phyloP scores from a whole-genome alignment of 2,329 filamentous ascomycete species.

The Mariannaea sp. region DNA sequence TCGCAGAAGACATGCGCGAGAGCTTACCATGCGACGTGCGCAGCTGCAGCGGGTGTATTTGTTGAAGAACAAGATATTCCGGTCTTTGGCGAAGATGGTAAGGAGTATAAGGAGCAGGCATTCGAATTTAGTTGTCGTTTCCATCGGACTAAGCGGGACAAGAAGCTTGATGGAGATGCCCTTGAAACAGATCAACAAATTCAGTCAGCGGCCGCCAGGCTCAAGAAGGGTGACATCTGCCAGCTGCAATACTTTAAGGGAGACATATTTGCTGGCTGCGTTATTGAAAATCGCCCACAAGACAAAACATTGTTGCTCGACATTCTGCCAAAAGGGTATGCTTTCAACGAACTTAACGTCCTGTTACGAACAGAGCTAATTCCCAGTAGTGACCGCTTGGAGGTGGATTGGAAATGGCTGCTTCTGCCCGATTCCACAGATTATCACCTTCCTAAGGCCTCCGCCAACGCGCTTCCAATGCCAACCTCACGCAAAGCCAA shows the following conservation, averaged over 20 bases:
- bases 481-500: slow-evolving; percentile 66
- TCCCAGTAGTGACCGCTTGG: slow-evolving; percentile 66
- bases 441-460: slow-evolving; percentile 75
- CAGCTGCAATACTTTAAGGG: slow-evolving; percentile 84
- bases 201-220: slow-evolving; percentile 66
- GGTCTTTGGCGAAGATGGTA: slow-evolving; percentile 86
- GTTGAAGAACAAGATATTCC: slow-evolving; percentile 86
- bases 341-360: slow-evolving; percentile 26
- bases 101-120: slow-evolving; percentile 88
- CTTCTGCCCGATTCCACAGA: slow-evolving; percentile 73
- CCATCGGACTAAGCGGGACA: slow-evolving; percentile 85
- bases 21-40: slow-evolving; percentile 94
- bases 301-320: slow-evolving; percentile 81
- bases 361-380: slow-evolving; percentile 45
- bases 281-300: slow-evolving; percentile 78
- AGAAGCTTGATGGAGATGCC: slow-evolving; percentile 69
- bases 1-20: slow-evolving; percentile 92
- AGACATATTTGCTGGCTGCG: slow-evolving; percentile 88
- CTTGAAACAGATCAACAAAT: slow-evolving; percentile 74
- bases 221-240: slow-evolving; percentile 76
- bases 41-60: slow-evolving; percentile 87
- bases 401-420: slow-evolving; percentile 86
- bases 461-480: slow-evolving; percentile 72
- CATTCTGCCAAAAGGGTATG: slow-evolving; percentile 82
- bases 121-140: slow-evolving; percentile 95